Evolutionary conservation across 2,329 filamentous ascomycete species (phyloP).

Genomic region (Phialophora verrucosa): DNA sequence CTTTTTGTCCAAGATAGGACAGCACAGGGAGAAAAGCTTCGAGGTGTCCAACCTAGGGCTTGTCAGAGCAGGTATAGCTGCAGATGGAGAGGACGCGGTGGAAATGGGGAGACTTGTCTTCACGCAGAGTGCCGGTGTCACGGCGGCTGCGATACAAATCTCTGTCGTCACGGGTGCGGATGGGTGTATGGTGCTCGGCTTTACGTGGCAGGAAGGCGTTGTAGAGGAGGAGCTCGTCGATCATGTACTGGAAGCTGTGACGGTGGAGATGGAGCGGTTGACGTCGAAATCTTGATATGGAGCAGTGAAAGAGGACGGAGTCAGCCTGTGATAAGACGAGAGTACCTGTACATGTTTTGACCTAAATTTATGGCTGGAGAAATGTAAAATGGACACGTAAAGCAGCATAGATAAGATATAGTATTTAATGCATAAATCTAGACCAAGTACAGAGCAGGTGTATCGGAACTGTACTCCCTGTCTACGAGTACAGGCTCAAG

Average conservation of each 20-base stretch:
- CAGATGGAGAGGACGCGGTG: slow-evolving; percentile 11
- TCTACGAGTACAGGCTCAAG: no score
- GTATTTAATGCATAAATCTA: background rate
- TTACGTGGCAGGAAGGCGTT: slow-evolving; percentile 30
- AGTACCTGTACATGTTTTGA: no score
- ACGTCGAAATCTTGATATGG: background rate
- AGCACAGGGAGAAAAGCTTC: slow-evolving; percentile 46
- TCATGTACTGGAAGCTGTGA: background rate
- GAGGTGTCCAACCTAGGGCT: slow-evolving; percentile 57
- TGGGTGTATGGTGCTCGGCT: slow-evolving; percentile 45
- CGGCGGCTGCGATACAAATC: slow-evolving; percentile 47
- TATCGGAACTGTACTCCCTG: no score
- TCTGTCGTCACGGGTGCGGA: slow-evolving; percentile 53
- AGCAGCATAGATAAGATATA: background rate
- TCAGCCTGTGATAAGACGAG: no score
- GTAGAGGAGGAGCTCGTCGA: slow-evolving; percentile 24
- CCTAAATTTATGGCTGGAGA: background rate
- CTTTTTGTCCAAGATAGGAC: slow-evolving; percentile 48
- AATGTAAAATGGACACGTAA: background rate
- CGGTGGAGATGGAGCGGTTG: slow-evolving; percentile 5
- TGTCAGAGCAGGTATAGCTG: slow-evolving; percentile 35
- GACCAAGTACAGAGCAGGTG: background rate
- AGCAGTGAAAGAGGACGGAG: background rate
- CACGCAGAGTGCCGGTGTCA: slow-evolving; percentile 51
- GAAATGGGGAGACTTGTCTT: slow-evolving; percentile 52